Percentiles rank a stretch among this genome's conserved stretches.
Evolutionary conservation across 2,329 filamentous ascomycete species (phyloP).

Genomic region (Fusarium paranaense): DNA sequence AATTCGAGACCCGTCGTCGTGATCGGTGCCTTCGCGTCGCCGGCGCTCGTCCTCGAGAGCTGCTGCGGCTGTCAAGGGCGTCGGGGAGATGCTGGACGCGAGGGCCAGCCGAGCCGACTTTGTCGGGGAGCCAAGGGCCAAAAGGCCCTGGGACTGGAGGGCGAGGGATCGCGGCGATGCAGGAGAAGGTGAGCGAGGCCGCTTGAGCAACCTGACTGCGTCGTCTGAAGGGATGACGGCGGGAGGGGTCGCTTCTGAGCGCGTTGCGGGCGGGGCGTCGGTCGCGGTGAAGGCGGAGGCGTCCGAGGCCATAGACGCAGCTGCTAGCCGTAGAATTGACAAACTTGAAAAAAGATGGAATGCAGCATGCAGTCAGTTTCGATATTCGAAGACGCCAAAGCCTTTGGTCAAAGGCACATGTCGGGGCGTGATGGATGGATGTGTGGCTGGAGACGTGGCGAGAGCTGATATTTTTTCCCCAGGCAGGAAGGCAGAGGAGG

Average conservation of each 20-base stretch:
- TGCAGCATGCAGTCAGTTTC: conserved; percentile 41
- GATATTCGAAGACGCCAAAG: conserved; percentile 37
- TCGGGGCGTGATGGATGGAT: conserved; percentile 50
- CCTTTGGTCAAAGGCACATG: conserved; percentile 49
- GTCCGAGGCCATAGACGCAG: conserved; percentile 64
- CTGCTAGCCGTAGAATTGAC: conserved; percentile 36
- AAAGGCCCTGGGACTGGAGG: conserved; percentile 44
- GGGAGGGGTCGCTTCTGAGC: conserved; percentile 50
- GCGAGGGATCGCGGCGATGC: conserved; percentile 50
- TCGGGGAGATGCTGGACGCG: conserved; percentile 56
- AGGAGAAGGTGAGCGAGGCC: conserved; percentile 61
- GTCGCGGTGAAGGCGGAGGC: conserved; percentile 65
- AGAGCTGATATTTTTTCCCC: conserved; percentile 52
- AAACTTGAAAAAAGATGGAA: conserved; percentile 19
- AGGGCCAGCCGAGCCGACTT: conserved; percentile 65
- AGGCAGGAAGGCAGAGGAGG: conserved; percentile 36
- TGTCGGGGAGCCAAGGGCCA: conserved; percentile 61
- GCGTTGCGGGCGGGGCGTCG: conserved; percentile 58
- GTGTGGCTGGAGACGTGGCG: conserved; percentile 60
- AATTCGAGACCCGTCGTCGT: conserved; percentile 54
- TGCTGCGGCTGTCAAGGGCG: conserved; percentile 64
- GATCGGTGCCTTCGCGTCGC: conserved; percentile 55
- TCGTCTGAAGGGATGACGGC: conserved; percentile 54
- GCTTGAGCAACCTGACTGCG: conserved; percentile 54
- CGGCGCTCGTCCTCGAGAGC: conserved; percentile 66